These are phyloP conservation scores for Aspergillus conjunctus DNA, from an alignment of 495 filamentous ascomycete species.

Conservation along the genomic window DNA sequence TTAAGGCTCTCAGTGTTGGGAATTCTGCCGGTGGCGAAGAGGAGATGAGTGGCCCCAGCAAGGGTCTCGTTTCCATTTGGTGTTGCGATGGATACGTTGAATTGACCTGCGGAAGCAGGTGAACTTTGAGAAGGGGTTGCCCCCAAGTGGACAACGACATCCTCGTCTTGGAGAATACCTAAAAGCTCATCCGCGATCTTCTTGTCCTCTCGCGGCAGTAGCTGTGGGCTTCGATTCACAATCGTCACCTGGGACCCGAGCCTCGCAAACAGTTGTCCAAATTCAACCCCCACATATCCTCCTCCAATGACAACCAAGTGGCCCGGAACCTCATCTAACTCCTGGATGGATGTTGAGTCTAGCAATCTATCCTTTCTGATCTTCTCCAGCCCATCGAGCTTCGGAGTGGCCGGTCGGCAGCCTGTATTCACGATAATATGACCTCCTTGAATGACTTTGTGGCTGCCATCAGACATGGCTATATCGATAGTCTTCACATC, in stretches of 20 bases:
- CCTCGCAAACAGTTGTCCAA: conserved; percentile 52
- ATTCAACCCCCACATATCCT: conserved; percentile 54
- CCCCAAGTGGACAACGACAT: conserved; percentile 38
- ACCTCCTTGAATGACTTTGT: conserved; percentile 35
- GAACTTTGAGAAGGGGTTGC: conserved; percentile 22
- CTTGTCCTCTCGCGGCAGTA: conserved; percentile 46
- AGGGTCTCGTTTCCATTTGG: conserved; percentile 27
- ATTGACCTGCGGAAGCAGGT: conserved; percentile 4
- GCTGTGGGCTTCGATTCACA: conserved; percentile 42
- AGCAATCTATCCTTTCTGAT: conserved; percentile 35
- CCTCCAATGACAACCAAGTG: conserved; percentile 54
- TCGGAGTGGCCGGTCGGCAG: conserved; percentile 40
- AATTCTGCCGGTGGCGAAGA: conserved; percentile 48
- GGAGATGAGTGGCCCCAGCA: conserved; percentile 41
- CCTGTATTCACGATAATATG: too few species aligned
- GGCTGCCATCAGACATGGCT: conserved; percentile 26
- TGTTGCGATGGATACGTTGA: conserved; percentile 17
- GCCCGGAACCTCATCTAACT: conserved; percentile 46
- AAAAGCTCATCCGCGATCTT: conserved; percentile 40
- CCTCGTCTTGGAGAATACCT: conserved; percentile 45
- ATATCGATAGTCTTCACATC: conserved; percentile 36
- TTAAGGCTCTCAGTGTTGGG: conserved; percentile 49
- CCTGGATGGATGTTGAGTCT: conserved; percentile 50
- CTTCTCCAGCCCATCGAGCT: conserved; percentile 36
- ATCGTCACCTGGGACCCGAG: conserved; percentile 50